These are phyloP conservation scores for Toxicodendron radicans DNA, from an alignment of 345 rosid species.

Conservation along the genomic window DNA sequence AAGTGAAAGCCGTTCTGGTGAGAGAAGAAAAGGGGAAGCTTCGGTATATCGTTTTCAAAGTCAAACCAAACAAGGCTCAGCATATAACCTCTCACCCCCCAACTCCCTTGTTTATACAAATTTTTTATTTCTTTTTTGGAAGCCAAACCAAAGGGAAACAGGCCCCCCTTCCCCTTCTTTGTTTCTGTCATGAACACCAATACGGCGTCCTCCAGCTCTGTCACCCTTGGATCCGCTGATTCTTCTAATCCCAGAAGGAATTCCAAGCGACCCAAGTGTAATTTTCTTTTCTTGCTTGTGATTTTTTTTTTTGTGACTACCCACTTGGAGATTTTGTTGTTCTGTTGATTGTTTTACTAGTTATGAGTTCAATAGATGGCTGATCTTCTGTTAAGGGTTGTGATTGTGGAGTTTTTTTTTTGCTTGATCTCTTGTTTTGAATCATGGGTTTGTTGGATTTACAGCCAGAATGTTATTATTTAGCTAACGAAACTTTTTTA, in stretches of 20 bases:
- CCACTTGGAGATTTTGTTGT: background rate
- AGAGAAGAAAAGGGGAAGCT: background rate
- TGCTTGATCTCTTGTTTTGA: background rate
- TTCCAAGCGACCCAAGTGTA: conserved; percentile 97
- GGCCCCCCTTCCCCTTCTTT: background rate
- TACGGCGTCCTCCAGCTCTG: conserved; percentile 69
- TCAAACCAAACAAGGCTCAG: conserved; percentile 12
- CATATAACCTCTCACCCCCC: background rate
- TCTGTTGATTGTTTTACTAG: background rate
- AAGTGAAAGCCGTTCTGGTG: background rate
- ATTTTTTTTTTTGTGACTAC: background rate
- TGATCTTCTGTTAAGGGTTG: background rate
- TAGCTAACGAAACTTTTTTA: too few relatives aligned
- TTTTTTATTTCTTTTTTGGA: background rate
- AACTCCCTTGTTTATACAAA: background rate
- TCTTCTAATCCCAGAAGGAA: conserved; percentile 65
- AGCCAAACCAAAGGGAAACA: too few relatives aligned
- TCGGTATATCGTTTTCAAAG: background rate
- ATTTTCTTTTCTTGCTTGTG: conserved; percentile 9
- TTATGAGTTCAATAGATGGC: background rate
- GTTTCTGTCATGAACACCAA: conserved; percentile 43
- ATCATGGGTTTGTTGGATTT: background rate
- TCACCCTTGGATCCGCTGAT: conserved; percentile 71
- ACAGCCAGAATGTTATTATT: too few relatives aligned
- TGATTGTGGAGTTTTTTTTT: background rate